Evolutionary conservation across 352 stramenopile species (phyloP).

Genomic region (Thraustotheca clavata): DNA sequence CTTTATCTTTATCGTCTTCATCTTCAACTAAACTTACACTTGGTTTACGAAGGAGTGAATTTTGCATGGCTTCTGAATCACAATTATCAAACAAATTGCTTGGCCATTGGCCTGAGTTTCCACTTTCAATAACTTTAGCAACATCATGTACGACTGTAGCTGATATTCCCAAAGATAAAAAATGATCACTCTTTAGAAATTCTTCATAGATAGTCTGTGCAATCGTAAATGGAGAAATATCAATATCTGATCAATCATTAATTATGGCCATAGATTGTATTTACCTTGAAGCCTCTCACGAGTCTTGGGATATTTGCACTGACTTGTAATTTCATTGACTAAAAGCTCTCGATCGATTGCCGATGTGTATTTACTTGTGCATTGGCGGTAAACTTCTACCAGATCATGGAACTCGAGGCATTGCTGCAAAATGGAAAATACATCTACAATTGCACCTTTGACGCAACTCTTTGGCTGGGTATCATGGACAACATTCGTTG

Average conservation of each 20-base stretch:
- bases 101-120: constrained; percentile 12
- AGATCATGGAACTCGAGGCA: constrained; percentile 48
- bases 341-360: not conserved
- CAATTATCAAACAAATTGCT: constrained; percentile 43
- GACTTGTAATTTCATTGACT: not conserved
- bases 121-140: constrained; percentile 24
- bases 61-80: constrained; percentile 46
- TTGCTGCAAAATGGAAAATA: not conserved
- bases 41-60: not conserved
- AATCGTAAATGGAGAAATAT: not conserved
- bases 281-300: constrained; percentile 7
- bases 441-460: not conserved
- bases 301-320: constrained; percentile 18
- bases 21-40: constrained; percentile 6
- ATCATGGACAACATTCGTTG: too few species aligned
- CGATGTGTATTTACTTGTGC: constrained; percentile 26
- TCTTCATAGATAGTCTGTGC: not conserved
- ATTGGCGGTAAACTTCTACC: constrained; percentile 42
- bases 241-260: not conserved
- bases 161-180: constrained; percentile 1
- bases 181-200: constrained; percentile 4
- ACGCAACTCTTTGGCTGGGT: not conserved
- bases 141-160: constrained; percentile 26
- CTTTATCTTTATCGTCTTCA: constrained; percentile 27
- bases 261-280: not conserved